Evolutionary conservation across 1,284 basidiomycete genomes (phyloP).

Genomic region (Pisolithus thermaeus): DNA sequence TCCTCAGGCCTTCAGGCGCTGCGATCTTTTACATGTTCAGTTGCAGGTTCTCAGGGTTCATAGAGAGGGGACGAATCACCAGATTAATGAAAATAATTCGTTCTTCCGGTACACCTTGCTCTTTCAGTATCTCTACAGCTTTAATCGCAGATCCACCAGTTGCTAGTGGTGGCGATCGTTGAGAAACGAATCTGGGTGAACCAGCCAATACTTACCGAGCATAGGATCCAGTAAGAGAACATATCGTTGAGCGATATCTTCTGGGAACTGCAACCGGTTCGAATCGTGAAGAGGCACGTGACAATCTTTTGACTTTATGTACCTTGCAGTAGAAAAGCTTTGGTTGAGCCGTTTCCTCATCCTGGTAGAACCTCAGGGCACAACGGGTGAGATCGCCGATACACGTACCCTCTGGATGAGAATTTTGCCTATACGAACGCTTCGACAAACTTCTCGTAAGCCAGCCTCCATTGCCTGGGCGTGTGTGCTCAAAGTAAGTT

Average conservation of each 20-base stretch:
- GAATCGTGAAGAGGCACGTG: not conserved
- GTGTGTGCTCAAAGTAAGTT: not conserved
- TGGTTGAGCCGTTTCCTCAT: conserved; percentile 86
- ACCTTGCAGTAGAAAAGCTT: conserved; percentile 90
- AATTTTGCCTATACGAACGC: conserved; percentile 89
- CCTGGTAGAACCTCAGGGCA: conserved; percentile 39
- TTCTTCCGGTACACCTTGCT: conserved; percentile 84
- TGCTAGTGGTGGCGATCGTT: conserved; percentile 41
- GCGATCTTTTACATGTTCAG: conserved; percentile 57
- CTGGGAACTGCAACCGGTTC: conserved; percentile 62
- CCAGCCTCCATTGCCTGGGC: conserved; percentile 89
- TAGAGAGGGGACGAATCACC: conserved; percentile 38
- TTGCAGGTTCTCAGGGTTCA: conserved; percentile 1
- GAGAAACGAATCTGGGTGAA: not conserved
- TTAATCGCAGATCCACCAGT: conserved; percentile 98
- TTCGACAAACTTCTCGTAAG: conserved; percentile 89
- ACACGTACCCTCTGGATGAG: conserved; percentile 79
- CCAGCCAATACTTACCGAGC: conserved; percentile 59
- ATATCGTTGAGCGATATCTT: conserved; percentile 88
- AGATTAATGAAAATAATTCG: conserved; percentile 97
- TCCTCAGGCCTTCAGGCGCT: conserved; percentile 85
- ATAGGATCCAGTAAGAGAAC: conserved; percentile 96
- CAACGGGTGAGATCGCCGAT: not conserved
- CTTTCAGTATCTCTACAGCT: conserved; percentile 90
- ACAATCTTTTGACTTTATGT: not conserved